Conservation (phyloP, 2,329 filamentous ascomycete species). For the Ascochyta viciae-villosae region DNA sequence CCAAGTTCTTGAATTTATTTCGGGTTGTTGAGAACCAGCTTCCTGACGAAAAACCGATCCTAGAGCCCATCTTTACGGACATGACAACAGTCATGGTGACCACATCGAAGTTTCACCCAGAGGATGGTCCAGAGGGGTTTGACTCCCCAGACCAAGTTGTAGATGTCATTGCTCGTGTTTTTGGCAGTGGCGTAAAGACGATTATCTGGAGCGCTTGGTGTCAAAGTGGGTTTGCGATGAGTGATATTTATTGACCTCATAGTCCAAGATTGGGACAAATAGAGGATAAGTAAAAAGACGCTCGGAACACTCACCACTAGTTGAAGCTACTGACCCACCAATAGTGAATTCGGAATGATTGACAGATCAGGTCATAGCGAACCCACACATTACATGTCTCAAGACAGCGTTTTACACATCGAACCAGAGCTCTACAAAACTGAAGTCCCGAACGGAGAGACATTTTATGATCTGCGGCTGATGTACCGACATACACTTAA, state of each 20-base stretch:
- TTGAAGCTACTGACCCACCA: neutral
- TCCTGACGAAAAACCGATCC: neutral
- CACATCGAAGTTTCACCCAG: neutral
- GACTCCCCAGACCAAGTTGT: conserved; percentile 16
- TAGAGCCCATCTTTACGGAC: conserved; percentile 14
- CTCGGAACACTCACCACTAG: neutral
- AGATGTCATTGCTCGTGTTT: conserved; percentile 15
- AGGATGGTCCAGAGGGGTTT: conserved; percentile 9
- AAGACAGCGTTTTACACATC: neutral
- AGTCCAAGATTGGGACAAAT: conserved; percentile 6
- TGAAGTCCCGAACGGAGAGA: neutral
- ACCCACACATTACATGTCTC: neutral
- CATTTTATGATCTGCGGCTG: neutral
- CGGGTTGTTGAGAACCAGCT: neutral
- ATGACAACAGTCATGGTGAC: conserved; percentile 14
- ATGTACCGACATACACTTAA: neutral
- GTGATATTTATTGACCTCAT: conserved; percentile 13
- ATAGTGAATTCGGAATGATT: neutral
- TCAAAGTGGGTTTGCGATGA: conserved; percentile 5
- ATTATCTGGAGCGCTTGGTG: conserved; percentile 15
- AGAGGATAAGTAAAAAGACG: neutral
- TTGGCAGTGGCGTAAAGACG: conserved; percentile 15
- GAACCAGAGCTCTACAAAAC: neutral
- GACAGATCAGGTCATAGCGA: neutral
- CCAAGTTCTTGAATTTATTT: neutral